These are phyloP conservation scores for Harringtonia lauricola DNA, from an alignment of 2,329 filamentous ascomycete species.

Conservation along the genomic window DNA sequence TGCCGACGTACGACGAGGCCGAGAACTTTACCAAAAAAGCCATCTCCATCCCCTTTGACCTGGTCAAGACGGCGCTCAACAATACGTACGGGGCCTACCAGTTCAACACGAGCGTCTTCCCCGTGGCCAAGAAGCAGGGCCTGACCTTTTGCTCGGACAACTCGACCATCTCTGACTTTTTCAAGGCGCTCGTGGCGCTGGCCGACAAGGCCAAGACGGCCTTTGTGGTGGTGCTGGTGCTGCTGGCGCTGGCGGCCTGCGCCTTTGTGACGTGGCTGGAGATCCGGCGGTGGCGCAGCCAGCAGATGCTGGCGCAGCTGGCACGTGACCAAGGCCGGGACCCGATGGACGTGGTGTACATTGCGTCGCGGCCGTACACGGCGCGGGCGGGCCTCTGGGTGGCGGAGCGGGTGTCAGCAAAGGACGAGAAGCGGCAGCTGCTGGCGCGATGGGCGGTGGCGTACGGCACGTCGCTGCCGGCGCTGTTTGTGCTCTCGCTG, in stretches of 20 bases:
- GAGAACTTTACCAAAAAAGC: conserved; percentile 69
- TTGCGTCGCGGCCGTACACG: conserved; percentile 71
- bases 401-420: conserved; percentile 42
- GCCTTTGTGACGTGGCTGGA: conserved; percentile 73
- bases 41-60: conserved; percentile 69
- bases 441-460: conserved; percentile 74
- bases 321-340: conserved; percentile 55
- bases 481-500: conserved; percentile 76
- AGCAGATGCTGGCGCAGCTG: conserved; percentile 58
- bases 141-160: conserved; percentile 85
- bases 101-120: conserved; percentile 70
- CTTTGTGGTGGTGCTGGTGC: conserved; percentile 63
- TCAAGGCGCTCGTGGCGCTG: conserved; percentile 56
- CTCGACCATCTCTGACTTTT: conserved; percentile 73
- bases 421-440: conserved; percentile 44
- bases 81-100: conserved; percentile 59
- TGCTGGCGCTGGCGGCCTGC: conserved; percentile 62
- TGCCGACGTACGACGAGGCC: conserved; percentile 76
- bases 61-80: conserved; percentile 65
- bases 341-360: conserved; percentile 79
- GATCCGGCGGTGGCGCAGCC: conserved; percentile 62
- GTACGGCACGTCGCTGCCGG: conserved; percentile 75
- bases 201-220: conserved; percentile 59
- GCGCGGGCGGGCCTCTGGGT: conserved; percentile 61
- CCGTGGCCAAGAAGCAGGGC: conserved; percentile 70